Base-by-base conservation (phyloP, 345 rosid species). In the Limnanthes douglasii region DNA sequence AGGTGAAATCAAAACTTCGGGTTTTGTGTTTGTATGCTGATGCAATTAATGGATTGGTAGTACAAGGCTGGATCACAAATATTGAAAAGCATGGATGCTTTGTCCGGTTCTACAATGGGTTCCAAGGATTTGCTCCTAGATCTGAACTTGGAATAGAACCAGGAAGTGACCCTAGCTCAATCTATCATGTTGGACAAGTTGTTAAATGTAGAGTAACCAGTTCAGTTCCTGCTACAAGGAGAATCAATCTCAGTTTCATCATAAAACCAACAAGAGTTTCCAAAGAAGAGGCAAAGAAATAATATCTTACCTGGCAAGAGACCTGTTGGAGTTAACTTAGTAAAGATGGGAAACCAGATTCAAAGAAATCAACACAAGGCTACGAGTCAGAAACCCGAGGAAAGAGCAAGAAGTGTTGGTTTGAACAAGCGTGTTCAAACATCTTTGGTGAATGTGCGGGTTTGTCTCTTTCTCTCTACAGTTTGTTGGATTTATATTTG, bases 61-160 rank as follows among this genome's bases (percentile, higher is more conserved):
- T 84, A 4, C 98, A 84, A 68, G 98, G 98, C 40, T 90, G 98
- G 98, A 79, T 90, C 56, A 69, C 86, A 25, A 90, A 79, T 68
- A 84, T 74, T 50, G 98, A 84, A 62, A 72, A 79, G 34, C 81
- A 77, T 57, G 98, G 98, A 35, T 90, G 95, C 73, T 83, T 79
- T 37, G 79, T 84, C 48, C 84, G 83, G 43, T 90, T 90, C 45
- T 90, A 84, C 58, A 90, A 74, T 68, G 95, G 95, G 50, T 94
- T 90, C 60, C 98, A 84, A 50, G 98, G 95, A 54, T 79, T 90
- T 66, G 79, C 71, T 55, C 70, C 92, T 46, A 68, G 96, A 54
- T 73, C 65, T 45, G 98, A 90, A 57, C 86, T 90, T 60, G 96
- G 95, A 30, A 50, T 90, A 48, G 85, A 69, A 38, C 68, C 79